These are phyloP conservation scores for Sordaria brevicollis DNA, from an alignment of 495 filamentous ascomycete genomes.

Conservation along the genomic window DNA sequence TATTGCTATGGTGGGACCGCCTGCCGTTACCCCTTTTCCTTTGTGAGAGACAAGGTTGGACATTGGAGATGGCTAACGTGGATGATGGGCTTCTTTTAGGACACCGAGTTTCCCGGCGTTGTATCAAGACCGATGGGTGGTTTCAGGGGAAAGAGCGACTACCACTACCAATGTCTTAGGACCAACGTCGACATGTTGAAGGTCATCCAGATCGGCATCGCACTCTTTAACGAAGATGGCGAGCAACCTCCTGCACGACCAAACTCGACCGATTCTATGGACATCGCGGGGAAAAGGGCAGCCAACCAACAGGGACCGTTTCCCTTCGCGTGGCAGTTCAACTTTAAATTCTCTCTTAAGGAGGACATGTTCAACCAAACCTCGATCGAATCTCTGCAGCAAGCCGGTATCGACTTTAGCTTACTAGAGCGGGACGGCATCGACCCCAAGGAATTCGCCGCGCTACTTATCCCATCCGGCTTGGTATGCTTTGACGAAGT, in stretches of 20 bases:
- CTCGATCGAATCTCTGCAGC: slow-evolving; percentile 77
- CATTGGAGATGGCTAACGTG: slow-evolving; percentile 13
- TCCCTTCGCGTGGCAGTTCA: slow-evolving; percentile 96
- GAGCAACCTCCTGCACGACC: slow-evolving; percentile 65
- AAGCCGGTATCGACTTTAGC: slow-evolving; percentile 79
- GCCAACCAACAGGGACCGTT: slow-evolving; percentile 46
- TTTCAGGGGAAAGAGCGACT: slow-evolving; percentile 89
- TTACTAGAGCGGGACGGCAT: slow-evolving; percentile 82
- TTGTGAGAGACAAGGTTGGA: not conserved
- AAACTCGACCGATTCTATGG: slow-evolving; percentile 43
- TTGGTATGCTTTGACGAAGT: slow-evolving; percentile 82
- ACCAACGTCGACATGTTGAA: slow-evolving; percentile 96
- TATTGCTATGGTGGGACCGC: slow-evolving; percentile 84
- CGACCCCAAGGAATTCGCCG: slow-evolving; percentile 76
- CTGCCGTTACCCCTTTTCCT: not conserved
- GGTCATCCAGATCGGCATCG: slow-evolving; percentile 93
- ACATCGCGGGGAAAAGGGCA: slow-evolving; percentile 29
- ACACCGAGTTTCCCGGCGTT: slow-evolving; percentile 95
- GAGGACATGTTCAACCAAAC: slow-evolving; percentile 94
- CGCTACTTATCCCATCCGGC: slow-evolving; percentile 81
- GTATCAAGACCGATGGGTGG: slow-evolving; percentile 90
- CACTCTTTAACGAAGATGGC: slow-evolving; percentile 78
- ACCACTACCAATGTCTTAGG: slow-evolving; percentile 95
- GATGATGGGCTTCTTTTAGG: slow-evolving; percentile 41
- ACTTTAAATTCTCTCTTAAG: slow-evolving; percentile 90